Evolutionary conservation across 2,329 filamentous ascomycete species (phyloP), one percentile per base, ranked within the genome.

Genomic region (Trichoderma koningii): DNA sequence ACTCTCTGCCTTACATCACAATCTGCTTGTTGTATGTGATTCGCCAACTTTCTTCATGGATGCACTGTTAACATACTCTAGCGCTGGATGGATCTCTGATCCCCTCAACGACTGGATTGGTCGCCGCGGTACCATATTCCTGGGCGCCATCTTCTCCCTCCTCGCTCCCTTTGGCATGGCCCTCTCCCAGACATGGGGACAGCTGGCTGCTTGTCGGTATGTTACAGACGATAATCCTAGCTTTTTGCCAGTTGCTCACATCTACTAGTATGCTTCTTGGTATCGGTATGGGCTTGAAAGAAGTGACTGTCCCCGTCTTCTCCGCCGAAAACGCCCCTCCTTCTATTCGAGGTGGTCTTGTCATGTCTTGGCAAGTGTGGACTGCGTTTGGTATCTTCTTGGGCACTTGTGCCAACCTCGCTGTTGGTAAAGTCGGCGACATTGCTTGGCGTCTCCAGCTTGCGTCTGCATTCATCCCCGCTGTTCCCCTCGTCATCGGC

Each of bases 361-460:
- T 84, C 45, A 85, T 83, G 80, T 80, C 77, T 0, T 85, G 82
- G 81, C 83, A 85, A 71, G 72, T 85, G 19, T 86, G 81, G 80
- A 81, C 78, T 1, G 86, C 66, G 76, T 89, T 78, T 63, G 77
- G 77, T 47, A 89, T 90, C 70, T 87, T 90, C 74, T 77, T 90
- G 21, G 89, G 88, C 10, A 87, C 84, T 63, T 84, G 81, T 65
- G 87, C 87, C 67, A 90, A 90, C 70, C 79, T 90, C 34, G 85
- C 82, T 4, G 85, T 90, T 48, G 86, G 85, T 52, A 79, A 87
- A 56, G 80, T 81, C 0, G 84, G 85, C n/a, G 71, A 71, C 3
- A 83, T 87, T 44, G 79, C 85, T 6, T 90, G 88, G 88, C 79
- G 88, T 45, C 76, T 89, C 26, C 86, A 88, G 70, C 76, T 90